Base-by-base conservation (phyloP, 192 early-diverging fungal genomes). In the Thamnidium elegans region DNA sequence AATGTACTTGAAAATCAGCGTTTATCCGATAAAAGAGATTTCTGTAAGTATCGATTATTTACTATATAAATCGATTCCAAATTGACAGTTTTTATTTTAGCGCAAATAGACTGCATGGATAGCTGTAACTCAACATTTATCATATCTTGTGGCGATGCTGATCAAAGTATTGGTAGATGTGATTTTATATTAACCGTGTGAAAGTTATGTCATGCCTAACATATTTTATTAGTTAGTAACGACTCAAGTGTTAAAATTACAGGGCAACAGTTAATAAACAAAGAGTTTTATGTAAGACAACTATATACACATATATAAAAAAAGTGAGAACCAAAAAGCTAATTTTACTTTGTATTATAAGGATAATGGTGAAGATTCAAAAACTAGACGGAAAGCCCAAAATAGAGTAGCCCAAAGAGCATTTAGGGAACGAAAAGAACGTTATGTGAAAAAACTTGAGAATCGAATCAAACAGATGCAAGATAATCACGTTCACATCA, bases 391-490 rank as follows among this genome's bases (percentile, higher is more conserved):
- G 7, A 75, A 75, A 39, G 67, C 68, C 1, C 73, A 75, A 52
- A 75, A 75, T 48, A 44, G 73, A 51, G 59, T 53, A 3, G 73
- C 73, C 31, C 73, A 75, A 63, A 56, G 68, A 36, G 70, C 70
- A 6, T 72, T 72, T 30, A 58, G 93, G 50, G 92, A 95, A 67
- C 87, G 93, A 59, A 91, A 90, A 63, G 87, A 92, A 66, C 83
- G 84, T 55, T 91, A 95, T 69, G 86, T 94, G 7, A 85, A 89
- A 69, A 79, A 86, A 15, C 82, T 95, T 2, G 92, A 95, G 74
- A 83, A 81, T 32, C 79, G 82, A 48, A 87, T 92, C 58, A 83
- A 87, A 64, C 84, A 84, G 43, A 78, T 90, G 8, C 82, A 89
- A 46, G 82, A 85, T 34, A 44, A 32, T 2, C 79, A 84, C 17